phyloP scores from a whole-genome alignment of 106 monocot genomes.

The Gastrodia elata region DNA sequence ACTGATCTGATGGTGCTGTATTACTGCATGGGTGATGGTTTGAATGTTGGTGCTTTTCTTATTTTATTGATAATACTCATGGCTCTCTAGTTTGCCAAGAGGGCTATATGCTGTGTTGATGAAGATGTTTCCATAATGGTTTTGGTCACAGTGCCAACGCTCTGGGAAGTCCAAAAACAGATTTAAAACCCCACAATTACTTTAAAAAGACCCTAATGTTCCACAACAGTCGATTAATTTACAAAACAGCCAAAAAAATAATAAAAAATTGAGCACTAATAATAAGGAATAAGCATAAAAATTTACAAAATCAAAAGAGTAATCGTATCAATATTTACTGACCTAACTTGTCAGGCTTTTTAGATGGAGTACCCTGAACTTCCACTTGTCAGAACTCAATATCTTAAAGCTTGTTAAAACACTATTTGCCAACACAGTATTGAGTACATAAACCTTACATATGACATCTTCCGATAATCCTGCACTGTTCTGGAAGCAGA shows the following conservation, averaged over 20 bases:
- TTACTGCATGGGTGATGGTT: no score
- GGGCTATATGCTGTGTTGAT: no score
- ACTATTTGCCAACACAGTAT: neutral
- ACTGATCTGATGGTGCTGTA: no score
- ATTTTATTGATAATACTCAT: no score
- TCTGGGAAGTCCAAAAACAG: no score
- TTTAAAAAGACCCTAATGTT: no score
- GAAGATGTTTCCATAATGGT: no score
- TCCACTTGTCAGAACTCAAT: neutral
- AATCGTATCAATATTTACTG: neutral
- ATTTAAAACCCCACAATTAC: no score
- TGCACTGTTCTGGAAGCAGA: constrained; percentile 68
- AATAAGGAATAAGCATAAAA: neutral
- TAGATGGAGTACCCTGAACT: neutral
- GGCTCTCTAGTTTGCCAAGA: no score
- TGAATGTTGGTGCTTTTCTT: no score
- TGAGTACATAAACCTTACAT: neutral
- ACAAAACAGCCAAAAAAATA: neutral
- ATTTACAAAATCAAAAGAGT: neutral
- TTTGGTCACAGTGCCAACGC: no score
- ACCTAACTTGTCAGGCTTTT: neutral
- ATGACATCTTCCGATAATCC: constrained; percentile 39
- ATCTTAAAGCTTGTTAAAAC: neutral
- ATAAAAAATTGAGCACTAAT: neutral
- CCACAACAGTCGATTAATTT: no score